Evolutionary conservation across 2,329 filamentous ascomycete species (phyloP).

Genomic region (Stemphylium beticola): DNA sequence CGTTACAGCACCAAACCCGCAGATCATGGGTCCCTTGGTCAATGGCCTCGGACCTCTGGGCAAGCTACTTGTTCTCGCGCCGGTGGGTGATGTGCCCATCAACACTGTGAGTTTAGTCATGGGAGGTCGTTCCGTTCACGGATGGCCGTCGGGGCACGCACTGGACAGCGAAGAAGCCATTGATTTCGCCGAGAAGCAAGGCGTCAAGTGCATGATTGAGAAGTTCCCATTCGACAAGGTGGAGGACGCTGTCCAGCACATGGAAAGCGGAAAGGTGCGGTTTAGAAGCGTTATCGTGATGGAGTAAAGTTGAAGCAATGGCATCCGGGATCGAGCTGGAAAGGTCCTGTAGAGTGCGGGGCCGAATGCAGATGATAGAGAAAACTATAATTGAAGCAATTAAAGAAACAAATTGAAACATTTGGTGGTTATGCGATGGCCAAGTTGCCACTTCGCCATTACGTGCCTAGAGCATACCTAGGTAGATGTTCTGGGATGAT

Average conservation of each 20-base stretch:
- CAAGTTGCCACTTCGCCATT: background rate
- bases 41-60: constrained; percentile 61
- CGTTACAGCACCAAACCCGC: constrained; percentile 66
- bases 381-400: constrained; percentile 4
- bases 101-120: constrained; percentile 53
- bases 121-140: constrained; percentile 57
- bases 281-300: constrained; percentile 61
- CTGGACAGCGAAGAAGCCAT: constrained; percentile 61
- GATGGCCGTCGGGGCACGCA: constrained; percentile 62
- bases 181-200: constrained; percentile 55
- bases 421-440: constrained; percentile 8
- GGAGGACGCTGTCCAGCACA: constrained; percentile 58
- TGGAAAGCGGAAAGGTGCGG: constrained; percentile 57
- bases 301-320: constrained; percentile 32
- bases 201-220: constrained; percentile 60
- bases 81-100: constrained; percentile 54
- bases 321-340: background rate
- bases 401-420: constrained; percentile 18
- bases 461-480: background rate
- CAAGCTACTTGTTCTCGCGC: constrained; percentile 66
- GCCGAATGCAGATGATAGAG: background rate
- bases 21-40: constrained; percentile 61
- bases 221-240: constrained; percentile 60
- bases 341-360: background rate
- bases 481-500: constrained; percentile 3